Evolutionary conservation across 352 stramenopile genomes (phyloP).

Genomic region (Phytopythium cucurbitacearum): DNA sequence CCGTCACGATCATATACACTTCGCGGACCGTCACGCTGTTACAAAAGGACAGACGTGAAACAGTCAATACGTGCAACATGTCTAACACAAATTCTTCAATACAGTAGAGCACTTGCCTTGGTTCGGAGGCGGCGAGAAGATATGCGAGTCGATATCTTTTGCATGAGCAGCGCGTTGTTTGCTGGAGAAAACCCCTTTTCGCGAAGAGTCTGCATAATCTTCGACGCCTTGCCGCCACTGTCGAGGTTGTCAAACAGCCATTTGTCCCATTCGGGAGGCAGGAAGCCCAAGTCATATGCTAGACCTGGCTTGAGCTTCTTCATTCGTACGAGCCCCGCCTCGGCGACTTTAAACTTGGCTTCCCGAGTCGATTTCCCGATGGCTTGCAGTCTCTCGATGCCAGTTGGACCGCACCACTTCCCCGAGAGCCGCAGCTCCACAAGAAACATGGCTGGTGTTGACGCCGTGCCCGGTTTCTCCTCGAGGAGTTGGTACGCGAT

Average conservation of each 20-base stretch:
- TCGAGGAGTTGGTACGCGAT: conserved; percentile 50
- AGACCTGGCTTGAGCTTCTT: conserved; percentile 62
- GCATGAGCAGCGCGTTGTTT: conserved; percentile 48
- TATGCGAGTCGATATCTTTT: conserved; percentile 47
- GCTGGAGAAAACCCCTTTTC: conserved; percentile 63
- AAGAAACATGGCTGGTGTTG: conserved; percentile 24
- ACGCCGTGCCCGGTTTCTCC: conserved; percentile 29
- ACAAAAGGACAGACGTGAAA: neutral
- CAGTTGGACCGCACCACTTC: conserved; percentile 42
- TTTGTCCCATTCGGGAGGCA: conserved; percentile 45
- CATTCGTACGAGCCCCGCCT: conserved; percentile 45
- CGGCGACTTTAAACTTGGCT: conserved; percentile 67
- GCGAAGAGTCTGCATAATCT: conserved; percentile 44
- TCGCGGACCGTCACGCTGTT: conserved; percentile 30
- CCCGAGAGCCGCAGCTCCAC: conserved; percentile 50
- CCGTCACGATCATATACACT: conserved; percentile 34
- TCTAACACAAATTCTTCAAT: neutral
- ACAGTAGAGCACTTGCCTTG: conserved; percentile 21
- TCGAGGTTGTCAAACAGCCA: conserved; percentile 71
- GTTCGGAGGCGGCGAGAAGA: conserved; percentile 43
- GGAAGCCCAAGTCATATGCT: conserved; percentile 38
- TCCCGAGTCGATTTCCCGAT: conserved; percentile 56
- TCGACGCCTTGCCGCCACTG: conserved; percentile 30
- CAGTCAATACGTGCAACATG: conserved; percentile 1
- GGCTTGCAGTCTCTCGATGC: conserved; percentile 31